These are phyloP conservation scores for Flaveria ramosissima DNA, from an alignment of 129 eudicot genomes.

Conservation along the genomic window DNA sequence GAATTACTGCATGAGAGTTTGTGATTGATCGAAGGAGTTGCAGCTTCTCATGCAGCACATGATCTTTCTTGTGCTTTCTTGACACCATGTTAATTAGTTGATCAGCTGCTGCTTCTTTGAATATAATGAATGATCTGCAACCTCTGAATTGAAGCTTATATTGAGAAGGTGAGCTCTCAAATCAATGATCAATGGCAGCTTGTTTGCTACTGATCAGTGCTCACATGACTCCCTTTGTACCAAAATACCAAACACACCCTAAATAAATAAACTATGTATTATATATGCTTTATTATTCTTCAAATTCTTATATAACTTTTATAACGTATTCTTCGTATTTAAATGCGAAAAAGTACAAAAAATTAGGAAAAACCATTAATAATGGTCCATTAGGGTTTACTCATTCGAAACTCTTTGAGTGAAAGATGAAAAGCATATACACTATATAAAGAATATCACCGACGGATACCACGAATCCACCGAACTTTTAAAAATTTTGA, in stretches of 20 bases:
- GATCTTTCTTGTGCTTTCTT: slow-evolving; percentile 77
- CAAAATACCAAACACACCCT: slow-evolving; percentile 36
- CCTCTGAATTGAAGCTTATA: slow-evolving; percentile 42
- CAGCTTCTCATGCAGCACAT: slow-evolving; percentile 95
- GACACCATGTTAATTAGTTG: slow-evolving; percentile 55
- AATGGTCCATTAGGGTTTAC: neutral
- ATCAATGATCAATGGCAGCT: slow-evolving; percentile 46
- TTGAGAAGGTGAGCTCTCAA: slow-evolving; percentile 51
- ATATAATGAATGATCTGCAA: slow-evolving; percentile 27
- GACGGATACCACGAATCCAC: too few species aligned
- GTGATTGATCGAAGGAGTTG: slow-evolving; percentile 96
- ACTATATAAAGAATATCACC: too few species aligned
- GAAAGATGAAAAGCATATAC: neutral
- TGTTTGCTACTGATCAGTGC: slow-evolving; percentile 51
- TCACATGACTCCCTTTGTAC: slow-evolving; percentile 47
- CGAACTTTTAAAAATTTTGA: too few species aligned
- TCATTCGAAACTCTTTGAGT: neutral
- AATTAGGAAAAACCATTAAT: too few species aligned
- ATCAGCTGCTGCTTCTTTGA: slow-evolving; percentile 1
- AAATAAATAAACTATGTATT: neutral
- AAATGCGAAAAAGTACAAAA: neutral
- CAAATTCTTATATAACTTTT: neutral
- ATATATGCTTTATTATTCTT: neutral
- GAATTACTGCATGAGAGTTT: slow-evolving; percentile 96
- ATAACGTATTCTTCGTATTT: neutral